These are phyloP conservation scores for Cyberlindnera euphorbiiphila DNA, from an alignment of 805 yeast species.

Conservation along the genomic window DNA sequence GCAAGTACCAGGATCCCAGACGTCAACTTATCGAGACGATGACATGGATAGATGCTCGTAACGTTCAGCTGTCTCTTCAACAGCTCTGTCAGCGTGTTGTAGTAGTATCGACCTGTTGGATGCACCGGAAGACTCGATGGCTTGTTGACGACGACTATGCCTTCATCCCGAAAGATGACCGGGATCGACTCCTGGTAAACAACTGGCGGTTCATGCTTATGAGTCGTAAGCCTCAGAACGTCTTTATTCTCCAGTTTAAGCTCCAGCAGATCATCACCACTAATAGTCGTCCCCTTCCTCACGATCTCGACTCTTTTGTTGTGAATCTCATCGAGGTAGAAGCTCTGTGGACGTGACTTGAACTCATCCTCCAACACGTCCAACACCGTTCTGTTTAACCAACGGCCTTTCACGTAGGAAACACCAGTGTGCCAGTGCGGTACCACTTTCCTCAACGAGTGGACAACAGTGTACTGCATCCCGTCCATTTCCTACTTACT, in stretches of 20 bases:
- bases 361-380: slow-evolving; percentile 23
- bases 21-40: slow-evolving; percentile 84
- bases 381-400: slow-evolving; percentile 21
- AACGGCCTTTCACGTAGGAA: slow-evolving; percentile 24
- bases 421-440: slow-evolving; percentile 49
- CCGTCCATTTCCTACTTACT: background rate
- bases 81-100: slow-evolving; percentile 74
- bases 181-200: slow-evolving; percentile 29
- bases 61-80: slow-evolving; percentile 61
- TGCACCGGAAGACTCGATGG: slow-evolving; percentile 95
- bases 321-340: slow-evolving; percentile 15
- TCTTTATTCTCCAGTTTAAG: slow-evolving; percentile 27
- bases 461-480: slow-evolving; percentile 7
- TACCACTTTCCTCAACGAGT: slow-evolving; percentile 54
- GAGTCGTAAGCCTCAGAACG: slow-evolving; percentile 40
- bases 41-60: slow-evolving; percentile 46
- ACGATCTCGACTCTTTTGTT: slow-evolving; percentile 11
- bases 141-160: slow-evolving; percentile 79
- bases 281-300: slow-evolving; percentile 2
- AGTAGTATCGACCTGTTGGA: slow-evolving; percentile 84
- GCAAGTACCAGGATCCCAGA: slow-evolving; percentile 81
- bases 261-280: slow-evolving; percentile 7
- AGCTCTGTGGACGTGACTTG: slow-evolving; percentile 14
- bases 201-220: slow-evolving; percentile 76
- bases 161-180: slow-evolving; percentile 40